Base-by-base conservation (phyloP, 2,329 filamentous ascomycete genomes). In the Alternaria alternata region DNA sequence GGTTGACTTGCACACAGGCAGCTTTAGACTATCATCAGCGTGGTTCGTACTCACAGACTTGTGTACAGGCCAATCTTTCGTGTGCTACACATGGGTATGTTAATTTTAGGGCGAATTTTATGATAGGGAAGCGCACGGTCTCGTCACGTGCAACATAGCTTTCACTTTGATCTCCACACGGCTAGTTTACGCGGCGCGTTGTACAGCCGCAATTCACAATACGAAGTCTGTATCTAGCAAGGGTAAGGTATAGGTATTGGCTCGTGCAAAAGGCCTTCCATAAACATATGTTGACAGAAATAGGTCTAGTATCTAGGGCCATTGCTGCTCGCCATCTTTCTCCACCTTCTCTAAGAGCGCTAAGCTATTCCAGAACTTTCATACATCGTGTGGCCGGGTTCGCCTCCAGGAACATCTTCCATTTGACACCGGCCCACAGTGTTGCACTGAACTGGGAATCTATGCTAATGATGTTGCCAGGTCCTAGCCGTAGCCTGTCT, bases 1-100 rank as follows among this genome's bases (percentile, higher is more conserved):
- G 24, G 49, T 38, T 51, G 36, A 38, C 49, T 41, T 8, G 24
- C 36, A 32, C 46, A 18, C 46, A 49, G 20, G 32, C 46, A 14
- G 14, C 46, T 32, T 16, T 49, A 49, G 46, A 36, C 18, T n/a
- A 3, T 26, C 32, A 49, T 12, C 5, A 12, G 34, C 32, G 30
- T 16, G 5, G 11, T 24, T 8, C 14, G 16, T 26, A 38, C 6
- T 8, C 30, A n/a, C 6, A 4, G 4, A 26, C 7, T 24, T n/a
- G 12, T 0, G 3, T 0, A 26, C 7, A 3, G 24, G 20, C 20
- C n/a, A 18, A 11, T 5, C 3, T 34, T n/a, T 4, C 1, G 32
- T 36, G 22, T 3, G 1, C 2, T 2, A n/a, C 32, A 18, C 7
- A 12, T 48, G 9, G 5, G 18, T 34, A 36, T 28, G 2, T 36